Evolutionary conservation across 169 alveolate species (phyloP).

Genomic region (Plasmodium berghei): DNA sequence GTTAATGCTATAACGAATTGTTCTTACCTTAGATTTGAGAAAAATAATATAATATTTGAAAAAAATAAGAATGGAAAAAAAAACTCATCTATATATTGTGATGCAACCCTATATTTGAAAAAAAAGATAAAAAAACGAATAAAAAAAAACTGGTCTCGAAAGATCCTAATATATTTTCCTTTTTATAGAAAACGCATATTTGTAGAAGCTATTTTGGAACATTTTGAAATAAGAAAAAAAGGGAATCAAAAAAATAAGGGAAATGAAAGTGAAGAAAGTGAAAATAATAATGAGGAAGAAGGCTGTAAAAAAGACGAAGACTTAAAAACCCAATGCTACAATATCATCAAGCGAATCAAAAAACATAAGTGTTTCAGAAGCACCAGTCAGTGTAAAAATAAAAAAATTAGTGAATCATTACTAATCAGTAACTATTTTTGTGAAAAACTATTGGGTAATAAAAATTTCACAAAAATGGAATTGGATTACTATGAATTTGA

Average conservation of each 20-base stretch:
- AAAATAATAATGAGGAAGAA: too few species aligned
- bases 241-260: not conserved
- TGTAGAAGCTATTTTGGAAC: constrained; percentile 35
- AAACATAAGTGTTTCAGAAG: constrained; percentile 8
- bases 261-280: not conserved
- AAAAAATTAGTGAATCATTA: constrained; percentile 11
- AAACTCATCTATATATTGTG: not conserved
- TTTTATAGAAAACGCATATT: constrained; percentile 36
- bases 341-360: not conserved
- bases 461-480: constrained; percentile 18
- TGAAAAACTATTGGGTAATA: constrained; percentile 20
- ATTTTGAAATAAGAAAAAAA: constrained; percentile 1
- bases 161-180: constrained; percentile 23
- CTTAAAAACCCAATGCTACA: constrained; percentile 18
- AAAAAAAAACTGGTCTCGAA: constrained; percentile 3
- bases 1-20: not conserved
- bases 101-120: not conserved
- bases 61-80: not conserved
- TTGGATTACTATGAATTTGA: constrained; percentile 55
- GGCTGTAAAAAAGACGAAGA: not conserved
- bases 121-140: not conserved
- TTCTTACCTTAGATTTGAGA: not conserved
- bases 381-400: not conserved
- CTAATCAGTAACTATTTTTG: not conserved
- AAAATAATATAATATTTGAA: not conserved